Percentiles rank a stretch among this genome's conserved stretches.
phyloP scores from a whole-genome alignment of 2,329 filamentous ascomycete genomes.

The Clonostachys rosea region DNA sequence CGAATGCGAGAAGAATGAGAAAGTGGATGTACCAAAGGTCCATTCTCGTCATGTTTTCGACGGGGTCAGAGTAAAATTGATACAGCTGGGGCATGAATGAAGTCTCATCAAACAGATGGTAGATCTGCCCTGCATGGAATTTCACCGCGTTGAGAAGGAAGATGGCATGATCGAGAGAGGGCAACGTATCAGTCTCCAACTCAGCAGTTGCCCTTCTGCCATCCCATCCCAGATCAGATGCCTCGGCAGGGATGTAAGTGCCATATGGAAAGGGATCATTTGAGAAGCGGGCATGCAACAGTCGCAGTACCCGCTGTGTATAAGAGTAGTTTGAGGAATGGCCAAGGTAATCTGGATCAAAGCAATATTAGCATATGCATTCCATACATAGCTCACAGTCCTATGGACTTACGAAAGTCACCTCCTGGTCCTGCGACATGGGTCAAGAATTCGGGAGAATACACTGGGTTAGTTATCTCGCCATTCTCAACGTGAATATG shows the following conservation, averaged over 20 bases:
- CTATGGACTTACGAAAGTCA: conserved; percentile 31
- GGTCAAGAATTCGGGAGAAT: conserved; percentile 24
- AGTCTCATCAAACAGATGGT: conserved; percentile 48
- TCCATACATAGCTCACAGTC: conserved; percentile 27
- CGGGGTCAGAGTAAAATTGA: conserved; percentile 14
- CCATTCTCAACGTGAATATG: conserved; percentile 3
- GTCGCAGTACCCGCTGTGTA: conserved; percentile 38
- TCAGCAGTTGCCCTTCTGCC: no score
- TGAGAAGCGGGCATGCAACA: conserved; percentile 40
- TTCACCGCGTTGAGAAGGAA: conserved; percentile 50
- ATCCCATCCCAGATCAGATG: conserved; percentile 46
- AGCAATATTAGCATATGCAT: no score
- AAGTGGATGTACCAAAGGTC: neutral
- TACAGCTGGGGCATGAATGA: conserved; percentile 35
- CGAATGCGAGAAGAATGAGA: neutral
- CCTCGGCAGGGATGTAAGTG: conserved; percentile 43
- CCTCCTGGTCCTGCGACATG: conserved; percentile 31
- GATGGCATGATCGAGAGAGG: conserved; percentile 46
- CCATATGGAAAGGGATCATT: conserved; percentile 31
- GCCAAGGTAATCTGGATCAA: conserved; percentile 39
- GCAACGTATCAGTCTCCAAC: conserved; percentile 18
- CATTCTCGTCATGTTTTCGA: neutral
- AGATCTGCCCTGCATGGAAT: conserved; percentile 48
- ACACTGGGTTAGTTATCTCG: conserved; percentile 13
- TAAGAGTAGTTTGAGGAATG: conserved; percentile 55